Evolutionary conservation across 1,284 basidiomycete species (phyloP).

Genomic region (Schizopora paradoxa): DNA sequence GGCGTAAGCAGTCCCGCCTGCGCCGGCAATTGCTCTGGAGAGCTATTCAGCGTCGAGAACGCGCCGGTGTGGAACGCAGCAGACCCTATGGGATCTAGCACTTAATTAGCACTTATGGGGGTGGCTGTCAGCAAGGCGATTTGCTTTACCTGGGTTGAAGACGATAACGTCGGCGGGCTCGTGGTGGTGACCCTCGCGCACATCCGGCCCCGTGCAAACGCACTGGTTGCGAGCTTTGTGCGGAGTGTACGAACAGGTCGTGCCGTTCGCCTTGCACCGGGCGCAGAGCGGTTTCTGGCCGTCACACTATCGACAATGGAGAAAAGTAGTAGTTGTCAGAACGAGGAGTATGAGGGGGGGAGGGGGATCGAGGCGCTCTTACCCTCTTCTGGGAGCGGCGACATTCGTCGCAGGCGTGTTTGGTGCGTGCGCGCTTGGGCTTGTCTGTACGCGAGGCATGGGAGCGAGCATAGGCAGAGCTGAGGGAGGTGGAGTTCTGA

Average conservation of each 20-base stretch:
- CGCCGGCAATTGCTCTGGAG: conserved; percentile 15
- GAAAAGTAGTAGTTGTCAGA: background rate
- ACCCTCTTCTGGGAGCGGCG: conserved; percentile 19
- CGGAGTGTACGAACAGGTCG: conserved; percentile 16
- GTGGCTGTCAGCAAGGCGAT: background rate
- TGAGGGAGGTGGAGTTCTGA: conserved; percentile 5
- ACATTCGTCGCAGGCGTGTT: conserved; percentile 19
- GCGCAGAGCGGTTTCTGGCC: conserved; percentile 16
- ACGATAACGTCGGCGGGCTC: conserved; percentile 14
- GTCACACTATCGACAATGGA: conserved; percentile 11
- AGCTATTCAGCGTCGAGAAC: conserved; percentile 12
- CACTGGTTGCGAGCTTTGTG: conserved; percentile 16
- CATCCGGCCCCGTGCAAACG: conserved; percentile 9
- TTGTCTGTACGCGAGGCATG: conserved; percentile 5
- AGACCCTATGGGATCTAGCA: conserved; percentile 10
- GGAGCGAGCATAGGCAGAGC: background rate
- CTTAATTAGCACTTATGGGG: background rate
- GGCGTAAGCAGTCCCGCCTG: conserved; percentile 8
- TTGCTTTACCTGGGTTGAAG: conserved; percentile 11
- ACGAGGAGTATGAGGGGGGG: background rate
- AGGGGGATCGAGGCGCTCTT: background rate
- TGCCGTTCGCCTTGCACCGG: conserved; percentile 16
- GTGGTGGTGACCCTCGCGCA: background rate
- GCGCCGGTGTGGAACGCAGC: conserved; percentile 15
- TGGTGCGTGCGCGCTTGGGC: conserved; percentile 16